A percentile compares a stretch with the other conserved stretches of the same genome.
Evolutionary conservation across 1,284 basidiomycete genomes (phyloP).

Genomic region (Thelephora terrestris): DNA sequence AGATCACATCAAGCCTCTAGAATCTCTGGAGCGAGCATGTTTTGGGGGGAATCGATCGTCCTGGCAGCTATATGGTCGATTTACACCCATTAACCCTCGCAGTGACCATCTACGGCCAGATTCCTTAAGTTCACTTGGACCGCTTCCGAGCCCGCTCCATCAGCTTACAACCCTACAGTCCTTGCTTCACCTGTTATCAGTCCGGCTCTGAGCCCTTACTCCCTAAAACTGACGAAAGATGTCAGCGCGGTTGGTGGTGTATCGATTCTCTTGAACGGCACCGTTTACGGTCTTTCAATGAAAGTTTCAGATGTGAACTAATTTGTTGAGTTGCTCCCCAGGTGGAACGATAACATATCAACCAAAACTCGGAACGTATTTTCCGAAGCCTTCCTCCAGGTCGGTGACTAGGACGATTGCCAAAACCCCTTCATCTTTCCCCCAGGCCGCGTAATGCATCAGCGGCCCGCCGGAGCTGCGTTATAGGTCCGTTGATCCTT

Average conservation of each 20-base stretch:
- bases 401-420: constrained; percentile 29
- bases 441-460: constrained; percentile 21
- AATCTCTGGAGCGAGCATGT: too few species aligned
- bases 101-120: too few species aligned
- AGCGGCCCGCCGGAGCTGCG: constrained; percentile 27
- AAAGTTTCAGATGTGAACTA: constrained; percentile 35
- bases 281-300: constrained; percentile 39
- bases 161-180: constrained; percentile 34
- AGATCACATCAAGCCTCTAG: too few species aligned
- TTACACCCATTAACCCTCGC: too few species aligned
- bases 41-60: too few species aligned
- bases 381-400: constrained; percentile 27
- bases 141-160: constrained; percentile 28
- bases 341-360: not conserved
- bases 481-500: constrained; percentile 26
- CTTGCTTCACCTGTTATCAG: constrained; percentile 31
- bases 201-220: constrained; percentile 28
- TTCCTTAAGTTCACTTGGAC: too few species aligned
- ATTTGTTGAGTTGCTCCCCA: constrained; percentile 20
- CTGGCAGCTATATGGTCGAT: too few species aligned
- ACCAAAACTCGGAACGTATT: constrained; percentile 11
- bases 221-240: constrained; percentile 32
- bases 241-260: constrained; percentile 24
- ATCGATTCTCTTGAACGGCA: constrained; percentile 20
- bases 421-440: constrained; percentile 20